phyloP scores from a whole-genome alignment of 306 rosid species.

The Pterocarpus macrocarpus region DNA sequence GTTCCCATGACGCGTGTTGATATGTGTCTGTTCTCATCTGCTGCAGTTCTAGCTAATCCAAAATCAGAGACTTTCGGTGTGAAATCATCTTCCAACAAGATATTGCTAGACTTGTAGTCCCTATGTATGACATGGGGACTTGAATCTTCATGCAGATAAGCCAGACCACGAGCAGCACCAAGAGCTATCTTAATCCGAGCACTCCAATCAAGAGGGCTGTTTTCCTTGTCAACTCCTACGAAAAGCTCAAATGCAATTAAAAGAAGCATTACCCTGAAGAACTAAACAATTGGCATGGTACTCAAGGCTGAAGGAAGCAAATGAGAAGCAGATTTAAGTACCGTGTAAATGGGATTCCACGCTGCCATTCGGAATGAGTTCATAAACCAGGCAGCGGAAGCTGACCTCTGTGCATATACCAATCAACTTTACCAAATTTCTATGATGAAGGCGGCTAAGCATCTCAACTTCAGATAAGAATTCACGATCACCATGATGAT shows the following conservation, averaged over 20 bases:
- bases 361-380: slow-evolving; percentile 95
- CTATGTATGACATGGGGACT: slow-evolving; percentile 97
- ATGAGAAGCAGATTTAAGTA: slow-evolving; percentile 44
- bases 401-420: slow-evolving; percentile 86
- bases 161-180: slow-evolving; percentile 95
- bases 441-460: slow-evolving; percentile 99
- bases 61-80: slow-evolving; percentile 97
- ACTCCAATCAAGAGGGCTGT: slow-evolving; percentile 78
- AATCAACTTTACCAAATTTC: slow-evolving; percentile 92
- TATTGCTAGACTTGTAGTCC: slow-evolving; percentile 96
- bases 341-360: slow-evolving; percentile 99
- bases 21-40: slow-evolving; percentile 85
- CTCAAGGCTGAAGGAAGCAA: slow-evolving; percentile 13
- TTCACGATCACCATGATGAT: slow-evolving; percentile 97
- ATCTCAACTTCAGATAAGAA: slow-evolving; percentile 97
- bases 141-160: slow-evolving; percentile 97
- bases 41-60: slow-evolving; percentile 93
- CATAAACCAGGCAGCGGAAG: slow-evolving; percentile 87
- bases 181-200: slow-evolving; percentile 92
- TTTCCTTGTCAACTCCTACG: slow-evolving; percentile 81
- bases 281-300: slow-evolving; percentile 16
- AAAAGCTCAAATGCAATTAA: slow-evolving; percentile 34
- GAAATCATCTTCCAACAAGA: slow-evolving; percentile 90
- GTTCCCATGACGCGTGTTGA: slow-evolving; percentile 99
- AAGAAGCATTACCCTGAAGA: slow-evolving; percentile 40